Evolutionary conservation across 2,329 filamentous ascomycete species (phyloP), one percentile per base, ranked within the genome.

Genomic region (Capronia epimyces): DNA sequence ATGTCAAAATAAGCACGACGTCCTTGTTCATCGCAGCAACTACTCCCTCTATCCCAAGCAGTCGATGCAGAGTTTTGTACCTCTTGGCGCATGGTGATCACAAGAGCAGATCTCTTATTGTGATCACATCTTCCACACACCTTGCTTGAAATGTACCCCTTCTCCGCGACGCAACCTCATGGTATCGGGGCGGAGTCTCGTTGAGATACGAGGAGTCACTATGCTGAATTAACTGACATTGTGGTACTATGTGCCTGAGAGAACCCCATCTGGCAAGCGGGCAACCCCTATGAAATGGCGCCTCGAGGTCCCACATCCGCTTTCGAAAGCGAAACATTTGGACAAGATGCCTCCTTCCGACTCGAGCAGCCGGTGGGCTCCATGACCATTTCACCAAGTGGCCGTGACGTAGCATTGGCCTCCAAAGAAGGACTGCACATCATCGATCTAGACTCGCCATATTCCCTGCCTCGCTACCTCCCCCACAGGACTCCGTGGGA

Each of bases 401-500:
- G 91, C 43, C 81, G 91, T 62, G 91, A 96, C 71, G 82, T 96
- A 50, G 90, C 91, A 29, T 76, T 96, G 57, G 91, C 89, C 48
- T 94, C 89, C 44, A 88, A 87, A 46, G 86, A 93, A 63, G 90
- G 90, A 41, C 78, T 96, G 49, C 85, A 91, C 65, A 89, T 96
- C 60, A 90, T 96, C 64, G 90, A 96, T 63, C 76, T 96, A 41
- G 90, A 96, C 70, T 89, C 84, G 9, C 89, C 89, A 1, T 93
- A 89, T 65, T 93, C 86, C 53, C 85, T 86, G 8, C 91, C 91
- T 15, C 84, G 89, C 15, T 85, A 89, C 62, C 77, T 96, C 60
- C 86, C 86, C 56, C 88, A 95, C 69, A 86, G 88, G 49, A 83
- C 89, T 37, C 86, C 88, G n/a, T 96, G 90, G 89, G 83, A 95